phyloP scores from a whole-genome alignment of 768 basidiomycete genomes.

The Tricholoma hemisulphureum region DNA sequence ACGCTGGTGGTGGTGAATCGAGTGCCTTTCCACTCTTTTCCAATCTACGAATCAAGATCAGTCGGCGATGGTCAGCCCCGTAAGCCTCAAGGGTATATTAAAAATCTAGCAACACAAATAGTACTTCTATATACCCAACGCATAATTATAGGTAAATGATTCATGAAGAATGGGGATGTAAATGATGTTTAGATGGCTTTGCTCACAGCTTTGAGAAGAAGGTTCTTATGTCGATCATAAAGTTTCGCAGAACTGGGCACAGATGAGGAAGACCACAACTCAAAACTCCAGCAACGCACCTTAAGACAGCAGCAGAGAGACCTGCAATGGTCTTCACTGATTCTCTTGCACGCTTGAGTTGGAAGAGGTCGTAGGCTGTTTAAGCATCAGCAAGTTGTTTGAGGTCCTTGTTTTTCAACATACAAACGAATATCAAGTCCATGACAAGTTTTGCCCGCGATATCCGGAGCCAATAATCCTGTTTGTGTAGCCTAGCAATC shows the following conservation, averaged over 20 bases:
- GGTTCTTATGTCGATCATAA: conserved; percentile 66
- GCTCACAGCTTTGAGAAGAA: conserved; percentile 52
- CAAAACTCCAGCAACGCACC: conserved; percentile 41
- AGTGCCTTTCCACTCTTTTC: conserved; percentile 1
- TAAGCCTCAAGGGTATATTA: not conserved
- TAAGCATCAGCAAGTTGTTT: not conserved
- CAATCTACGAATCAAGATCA: not conserved
- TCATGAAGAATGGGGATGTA: not conserved
- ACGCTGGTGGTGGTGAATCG: conserved; percentile 6
- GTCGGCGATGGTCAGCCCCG: not conserved
- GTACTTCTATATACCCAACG: not conserved
- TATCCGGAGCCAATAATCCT: conserved; percentile 75
- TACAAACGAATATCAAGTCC: conserved; percentile 89
- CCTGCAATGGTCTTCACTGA: conserved; percentile 66
- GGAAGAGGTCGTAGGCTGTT: conserved; percentile 79
- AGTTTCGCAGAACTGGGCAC: conserved; percentile 63
- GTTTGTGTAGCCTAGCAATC: conserved; percentile 60
- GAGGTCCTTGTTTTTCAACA: conserved; percentile 15
- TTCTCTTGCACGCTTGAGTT: conserved; percentile 57
- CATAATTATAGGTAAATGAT: not conserved
- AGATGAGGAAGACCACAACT: conserved; percentile 12
- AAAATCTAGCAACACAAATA: not conserved
- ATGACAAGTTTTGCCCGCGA: conserved; percentile 70
- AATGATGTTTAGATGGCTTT: not conserved
- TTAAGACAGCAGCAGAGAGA: conserved; percentile 67